Conservation (phyloP, 2,329 filamentous ascomycete species). For the Coniosporium tulheliwenetii region DNA sequence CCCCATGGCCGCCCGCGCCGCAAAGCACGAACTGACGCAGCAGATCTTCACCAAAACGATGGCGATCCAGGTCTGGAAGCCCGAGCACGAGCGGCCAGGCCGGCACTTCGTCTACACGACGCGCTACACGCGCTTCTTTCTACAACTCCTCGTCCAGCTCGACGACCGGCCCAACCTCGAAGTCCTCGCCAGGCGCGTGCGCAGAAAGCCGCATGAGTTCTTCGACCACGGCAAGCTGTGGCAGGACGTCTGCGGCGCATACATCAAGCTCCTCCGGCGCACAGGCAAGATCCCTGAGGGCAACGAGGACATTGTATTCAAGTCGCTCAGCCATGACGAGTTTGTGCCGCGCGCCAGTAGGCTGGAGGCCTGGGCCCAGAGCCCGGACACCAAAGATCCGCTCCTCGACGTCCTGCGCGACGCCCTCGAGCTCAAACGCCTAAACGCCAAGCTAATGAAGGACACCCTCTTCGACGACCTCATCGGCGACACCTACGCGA, state of each 20-base stretch:
- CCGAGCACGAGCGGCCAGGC: constrained; percentile 69
- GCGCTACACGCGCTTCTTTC: constrained; percentile 72
- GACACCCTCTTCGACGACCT: constrained; percentile 75
- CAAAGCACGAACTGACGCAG: constrained; percentile 64
- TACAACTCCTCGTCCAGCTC: constrained; percentile 56
- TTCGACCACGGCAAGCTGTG: constrained; percentile 47
- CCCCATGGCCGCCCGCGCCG: constrained; percentile 38
- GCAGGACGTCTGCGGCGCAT: constrained; percentile 43
- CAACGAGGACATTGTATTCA: constrained; percentile 50
- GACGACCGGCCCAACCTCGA: constrained; percentile 65
- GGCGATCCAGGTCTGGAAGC: constrained; percentile 90
- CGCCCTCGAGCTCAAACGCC: constrained; percentile 53
- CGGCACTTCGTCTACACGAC: constrained; percentile 86
- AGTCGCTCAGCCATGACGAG: constrained; percentile 46
- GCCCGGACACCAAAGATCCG: constrained; percentile 26
- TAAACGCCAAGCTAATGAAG: constrained; percentile 83
- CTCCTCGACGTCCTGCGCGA: constrained; percentile 50
- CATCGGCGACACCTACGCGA: constrained; percentile 78
- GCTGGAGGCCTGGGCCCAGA: constrained; percentile 42
- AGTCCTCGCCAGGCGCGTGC: constrained; percentile 59
- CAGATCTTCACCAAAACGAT: constrained; percentile 92
- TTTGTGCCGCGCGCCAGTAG: constrained; percentile 44
- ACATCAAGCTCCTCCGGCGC: constrained; percentile 41
- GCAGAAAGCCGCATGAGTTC: constrained; percentile 66
- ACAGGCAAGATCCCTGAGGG: constrained; percentile 41